Percentiles rank a stretch among this genome's conserved stretches.
phyloP scores from a whole-genome alignment of 1,139 yeast genomes.

The Fermentozyma sake region DNA sequence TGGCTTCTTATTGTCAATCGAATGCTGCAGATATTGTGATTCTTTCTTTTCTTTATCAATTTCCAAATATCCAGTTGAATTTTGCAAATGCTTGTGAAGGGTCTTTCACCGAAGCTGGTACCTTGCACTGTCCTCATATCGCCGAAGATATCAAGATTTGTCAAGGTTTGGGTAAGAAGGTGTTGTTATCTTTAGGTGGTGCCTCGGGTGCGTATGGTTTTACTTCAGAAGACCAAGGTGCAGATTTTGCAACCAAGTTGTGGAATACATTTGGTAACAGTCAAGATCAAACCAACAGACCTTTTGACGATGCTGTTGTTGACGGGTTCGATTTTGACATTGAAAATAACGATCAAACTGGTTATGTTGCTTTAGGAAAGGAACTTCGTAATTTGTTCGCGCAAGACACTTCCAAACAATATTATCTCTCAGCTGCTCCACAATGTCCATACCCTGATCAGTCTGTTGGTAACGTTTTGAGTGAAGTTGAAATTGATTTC shows the following conservation, averaged over 20 bases:
- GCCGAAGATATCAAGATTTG: conserved; percentile 81
- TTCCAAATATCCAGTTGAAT: conserved; percentile 54
- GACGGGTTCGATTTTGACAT: conserved; percentile 48
- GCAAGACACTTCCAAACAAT: conserved; percentile 51
- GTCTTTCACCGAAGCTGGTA: conserved; percentile 45
- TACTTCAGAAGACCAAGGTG: conserved; percentile 55
- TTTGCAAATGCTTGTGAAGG: conserved; percentile 66
- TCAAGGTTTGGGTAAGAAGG: conserved; percentile 72
- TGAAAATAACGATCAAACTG: conserved; percentile 42
- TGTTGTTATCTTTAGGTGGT: conserved; percentile 84
- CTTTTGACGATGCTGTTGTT: conserved; percentile 56
- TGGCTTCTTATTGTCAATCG: conserved; percentile 65
- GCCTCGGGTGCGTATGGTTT: conserved; percentile 80
- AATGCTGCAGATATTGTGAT: conserved; percentile 68
- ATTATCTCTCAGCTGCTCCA: conserved; percentile 90
- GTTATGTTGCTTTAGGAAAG: conserved; percentile 58
- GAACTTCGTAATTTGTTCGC: conserved; percentile 56
- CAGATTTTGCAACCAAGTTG: conserved; percentile 63
- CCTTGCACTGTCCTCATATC: conserved; percentile 56
- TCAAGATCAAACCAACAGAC: conserved; percentile 49
- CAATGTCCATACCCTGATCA: conserved; percentile 94
- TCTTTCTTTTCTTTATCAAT: conserved; percentile 63
- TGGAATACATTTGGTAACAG: conserved; percentile 92
- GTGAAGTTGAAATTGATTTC: conserved; percentile 66
- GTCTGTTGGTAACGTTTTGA: conserved; percentile 65